These are phyloP conservation scores for Podaxis sp. DNA, from an alignment of 768 basidiomycete species.

Conservation along the genomic window DNA sequence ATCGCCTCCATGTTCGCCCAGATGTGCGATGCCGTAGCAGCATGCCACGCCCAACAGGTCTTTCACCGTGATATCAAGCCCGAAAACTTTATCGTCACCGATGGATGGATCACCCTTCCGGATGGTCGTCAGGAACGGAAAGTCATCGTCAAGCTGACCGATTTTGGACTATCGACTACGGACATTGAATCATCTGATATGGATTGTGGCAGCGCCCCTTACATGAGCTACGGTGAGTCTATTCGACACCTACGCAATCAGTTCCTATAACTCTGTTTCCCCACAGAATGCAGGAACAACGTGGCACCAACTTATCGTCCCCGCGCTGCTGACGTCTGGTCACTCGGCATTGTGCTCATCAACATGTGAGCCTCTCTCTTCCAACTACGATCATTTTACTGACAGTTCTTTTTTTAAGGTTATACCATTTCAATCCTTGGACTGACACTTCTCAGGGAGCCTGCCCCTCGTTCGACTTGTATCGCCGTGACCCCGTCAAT, in stretches of 20 bases:
- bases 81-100: slow-evolving; percentile 96
- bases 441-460: slow-evolving; percentile 85
- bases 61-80: slow-evolving; percentile 99
- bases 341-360: slow-evolving; percentile 96
- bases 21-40: slow-evolving; percentile 97
- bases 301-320: slow-evolving; percentile 92
- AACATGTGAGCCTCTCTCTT: slow-evolving; percentile 70
- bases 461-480: slow-evolving; percentile 80
- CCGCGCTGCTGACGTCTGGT: slow-evolving; percentile 97
- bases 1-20: slow-evolving; percentile 98
- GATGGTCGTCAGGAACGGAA: slow-evolving; percentile 71
- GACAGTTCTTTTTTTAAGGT: slow-evolving; percentile 43
- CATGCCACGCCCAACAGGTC: slow-evolving; percentile 88
- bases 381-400: slow-evolving; percentile 10
- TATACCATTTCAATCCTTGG: slow-evolving; percentile 99
- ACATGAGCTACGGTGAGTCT: slow-evolving; percentile 92
- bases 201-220: slow-evolving; percentile 98
- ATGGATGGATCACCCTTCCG: slow-evolving; percentile 59
- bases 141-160: slow-evolving; percentile 94
- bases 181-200: slow-evolving; percentile 91
- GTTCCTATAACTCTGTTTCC: slow-evolving; percentile 18
- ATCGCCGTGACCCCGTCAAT: slow-evolving; percentile 71
- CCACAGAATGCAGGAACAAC: slow-evolving; percentile 94
- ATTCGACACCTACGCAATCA: slow-evolving; percentile 4
- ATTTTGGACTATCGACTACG: slow-evolving; percentile 93